These are phyloP conservation scores for Heliamphora exappendiculata DNA, from an alignment of 148 eudicot genomes.

Conservation along the genomic window DNA sequence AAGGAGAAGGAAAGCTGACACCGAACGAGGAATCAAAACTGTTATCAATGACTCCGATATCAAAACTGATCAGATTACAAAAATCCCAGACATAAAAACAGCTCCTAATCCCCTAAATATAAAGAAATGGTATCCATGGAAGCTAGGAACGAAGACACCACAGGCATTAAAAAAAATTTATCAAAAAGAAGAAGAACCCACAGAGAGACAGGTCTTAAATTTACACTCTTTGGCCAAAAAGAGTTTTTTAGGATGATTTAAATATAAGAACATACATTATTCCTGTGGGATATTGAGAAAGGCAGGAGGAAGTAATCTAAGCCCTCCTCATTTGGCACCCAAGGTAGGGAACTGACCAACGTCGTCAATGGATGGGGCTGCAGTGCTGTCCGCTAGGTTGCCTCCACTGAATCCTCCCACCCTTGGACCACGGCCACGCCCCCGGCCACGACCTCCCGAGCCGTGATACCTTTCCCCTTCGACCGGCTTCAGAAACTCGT, in stretches of 20 bases:
- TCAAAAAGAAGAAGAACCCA: too few species aligned
- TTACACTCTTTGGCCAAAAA: slow-evolving; percentile 19
- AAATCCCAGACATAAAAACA: not conserved
- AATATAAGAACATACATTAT: slow-evolving; percentile 26
- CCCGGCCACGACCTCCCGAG: slow-evolving; percentile 48
- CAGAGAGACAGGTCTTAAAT: slow-evolving; percentile 21
- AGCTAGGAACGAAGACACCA: slow-evolving; percentile 14
- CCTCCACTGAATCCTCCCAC: slow-evolving; percentile 39
- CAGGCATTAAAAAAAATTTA: slow-evolving; percentile 1
- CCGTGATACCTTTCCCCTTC: slow-evolving; percentile 39
- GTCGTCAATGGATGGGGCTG: slow-evolving; percentile 46
- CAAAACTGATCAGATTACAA: slow-evolving; percentile 13
- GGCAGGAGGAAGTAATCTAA: not conserved
- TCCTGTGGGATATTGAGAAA: slow-evolving; percentile 19
- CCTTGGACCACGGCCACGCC: slow-evolving; percentile 42
- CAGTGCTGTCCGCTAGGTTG: slow-evolving; percentile 17
- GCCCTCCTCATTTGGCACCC: slow-evolving; percentile 35
- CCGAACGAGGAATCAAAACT: not conserved
- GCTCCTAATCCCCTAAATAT: slow-evolving; percentile 7
- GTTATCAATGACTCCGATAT: slow-evolving; percentile 4
- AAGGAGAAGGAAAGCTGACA: not conserved
- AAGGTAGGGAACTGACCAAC: slow-evolving; percentile 40
- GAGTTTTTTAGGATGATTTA: not conserved
- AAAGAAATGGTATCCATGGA: slow-evolving; percentile 2
- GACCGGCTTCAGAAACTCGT: slow-evolving; percentile 51